Conservation (phyloP, 306 rosid species). For the Cicer arietinum region DNA sequence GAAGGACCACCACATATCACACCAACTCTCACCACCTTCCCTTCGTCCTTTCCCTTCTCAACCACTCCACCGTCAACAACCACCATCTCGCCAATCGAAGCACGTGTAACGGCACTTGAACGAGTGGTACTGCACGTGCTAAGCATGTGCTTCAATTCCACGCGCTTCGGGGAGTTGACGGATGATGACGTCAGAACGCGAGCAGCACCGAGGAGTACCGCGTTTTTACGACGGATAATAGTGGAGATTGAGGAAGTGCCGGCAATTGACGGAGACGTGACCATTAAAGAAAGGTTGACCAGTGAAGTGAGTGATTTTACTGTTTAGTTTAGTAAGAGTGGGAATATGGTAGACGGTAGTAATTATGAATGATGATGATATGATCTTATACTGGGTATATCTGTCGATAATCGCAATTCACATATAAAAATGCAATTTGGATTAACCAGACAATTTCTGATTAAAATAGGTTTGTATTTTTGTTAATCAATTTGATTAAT, state of each 20-base stretch:
- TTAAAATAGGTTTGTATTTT: no score
- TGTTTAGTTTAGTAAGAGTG: neutral
- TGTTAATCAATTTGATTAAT: no score
- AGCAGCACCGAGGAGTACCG: neutral
- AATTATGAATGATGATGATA: neutral
- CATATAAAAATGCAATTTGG: no score
- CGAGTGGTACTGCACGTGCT: conserved; percentile 14
- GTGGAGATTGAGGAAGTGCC: conserved; percentile 15
- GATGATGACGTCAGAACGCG: neutral
- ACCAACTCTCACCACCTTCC: conserved; percentile 68
- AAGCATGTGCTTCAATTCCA: conserved; percentile 5
- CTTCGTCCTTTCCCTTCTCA: conserved; percentile 42
- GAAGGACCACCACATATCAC: conserved; percentile 94
- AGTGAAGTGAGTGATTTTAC: neutral
- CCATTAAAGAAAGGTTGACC: neutral
- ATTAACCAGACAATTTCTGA: no score
- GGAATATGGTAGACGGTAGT: neutral
- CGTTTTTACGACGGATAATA: conserved; percentile 15
- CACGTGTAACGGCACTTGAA: conserved; percentile 24
- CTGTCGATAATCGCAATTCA: no score
- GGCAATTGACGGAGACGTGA: conserved; percentile 33
- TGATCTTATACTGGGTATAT: no score
- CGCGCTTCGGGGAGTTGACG: conserved; percentile 17
- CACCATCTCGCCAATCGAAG: conserved; percentile 40
- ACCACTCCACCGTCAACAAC: conserved; percentile 39